Conservation (phyloP, 192 early-diverging fungal genomes). For the Backusella tarrabulga region DNA sequence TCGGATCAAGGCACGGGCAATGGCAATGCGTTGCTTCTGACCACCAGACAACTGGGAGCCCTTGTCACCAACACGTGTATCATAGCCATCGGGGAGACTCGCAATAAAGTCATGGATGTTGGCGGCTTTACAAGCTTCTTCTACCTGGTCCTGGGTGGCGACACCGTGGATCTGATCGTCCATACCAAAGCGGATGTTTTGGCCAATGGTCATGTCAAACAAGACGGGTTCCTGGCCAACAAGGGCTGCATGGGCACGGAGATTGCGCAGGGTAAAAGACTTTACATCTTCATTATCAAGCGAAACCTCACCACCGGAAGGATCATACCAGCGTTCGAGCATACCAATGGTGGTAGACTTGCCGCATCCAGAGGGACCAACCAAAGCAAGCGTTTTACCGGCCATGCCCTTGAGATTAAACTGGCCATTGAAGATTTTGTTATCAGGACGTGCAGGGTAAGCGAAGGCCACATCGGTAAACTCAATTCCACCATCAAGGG, state of each 20-base stretch:
- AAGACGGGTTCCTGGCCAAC: slow-evolving; percentile 93
- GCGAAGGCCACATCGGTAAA: slow-evolving; percentile 59
- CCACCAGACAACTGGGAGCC: slow-evolving; percentile 61
- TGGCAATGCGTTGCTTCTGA: slow-evolving; percentile 81
- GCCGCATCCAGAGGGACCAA: slow-evolving; percentile 86
- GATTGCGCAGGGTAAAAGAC: slow-evolving; percentile 58
- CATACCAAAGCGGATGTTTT: slow-evolving; percentile 83
- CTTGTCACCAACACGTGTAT: slow-evolving; percentile 65
- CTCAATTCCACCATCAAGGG: slow-evolving; percentile 45
- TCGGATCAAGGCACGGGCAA: slow-evolving; percentile 83
- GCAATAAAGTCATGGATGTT: slow-evolving; percentile 61
- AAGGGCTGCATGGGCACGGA: slow-evolving; percentile 73
- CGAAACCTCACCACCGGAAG: slow-evolving; percentile 50
- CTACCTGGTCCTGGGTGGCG: slow-evolving; percentile 54
- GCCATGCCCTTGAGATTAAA: slow-evolving; percentile 44
- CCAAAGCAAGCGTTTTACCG: slow-evolving; percentile 78
- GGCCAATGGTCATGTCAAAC: slow-evolving; percentile 83
- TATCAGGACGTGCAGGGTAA: slow-evolving; percentile 64
- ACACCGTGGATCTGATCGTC: slow-evolving; percentile 27
- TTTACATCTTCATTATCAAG: slow-evolving; percentile 60
- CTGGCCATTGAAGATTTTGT: slow-evolving; percentile 60
- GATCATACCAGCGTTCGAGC: slow-evolving; percentile 81
- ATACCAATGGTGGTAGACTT: slow-evolving; percentile 68
- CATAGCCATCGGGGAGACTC: slow-evolving; percentile 54
- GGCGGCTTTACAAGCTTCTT: slow-evolving; percentile 48